Conservation (phyloP, 495 filamentous ascomycete genomes). For the Chaetomium fimeti region DNA sequence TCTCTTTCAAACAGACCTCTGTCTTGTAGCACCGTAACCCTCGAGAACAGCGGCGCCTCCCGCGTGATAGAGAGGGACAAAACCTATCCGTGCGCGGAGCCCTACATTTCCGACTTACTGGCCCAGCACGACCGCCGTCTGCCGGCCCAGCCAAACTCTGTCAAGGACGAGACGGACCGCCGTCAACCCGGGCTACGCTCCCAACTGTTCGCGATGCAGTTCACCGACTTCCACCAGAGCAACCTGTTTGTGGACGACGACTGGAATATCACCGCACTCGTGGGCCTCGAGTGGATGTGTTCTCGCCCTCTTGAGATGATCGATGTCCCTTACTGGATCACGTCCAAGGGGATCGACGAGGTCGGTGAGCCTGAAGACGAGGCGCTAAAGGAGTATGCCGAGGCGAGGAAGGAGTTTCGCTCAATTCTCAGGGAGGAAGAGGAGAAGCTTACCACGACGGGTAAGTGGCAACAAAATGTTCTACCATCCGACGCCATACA, state of each 20-base stretch:
- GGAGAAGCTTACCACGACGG: no score
- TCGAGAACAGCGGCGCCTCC: slow-evolving; percentile 10
- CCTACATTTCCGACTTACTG: background rate
- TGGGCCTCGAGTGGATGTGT: slow-evolving; percentile 8
- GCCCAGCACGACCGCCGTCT: slow-evolving; percentile 4
- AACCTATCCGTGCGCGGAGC: slow-evolving; percentile 3
- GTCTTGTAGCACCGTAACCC: background rate
- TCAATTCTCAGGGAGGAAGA: no score
- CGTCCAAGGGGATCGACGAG: background rate
- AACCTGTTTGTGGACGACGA: slow-evolving; percentile 15
- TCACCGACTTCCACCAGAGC: slow-evolving; percentile 15
- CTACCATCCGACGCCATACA: no score
- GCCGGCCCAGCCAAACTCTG: slow-evolving; percentile 1
- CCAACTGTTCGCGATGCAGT: background rate
- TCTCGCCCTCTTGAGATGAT: slow-evolving; percentile 3
- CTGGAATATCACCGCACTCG: slow-evolving; percentile 5
- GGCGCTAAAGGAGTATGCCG: no score
- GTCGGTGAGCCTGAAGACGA: background rate
- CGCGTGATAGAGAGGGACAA: background rate
- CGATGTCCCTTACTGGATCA: slow-evolving; percentile 10
- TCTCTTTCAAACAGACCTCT: slow-evolving; percentile 5
- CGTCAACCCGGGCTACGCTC: no score
- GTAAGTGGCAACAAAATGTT: no score
- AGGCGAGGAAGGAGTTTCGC: no score
- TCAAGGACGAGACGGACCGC: background rate